A percentile compares a stretch with the other conserved stretches of the same genome.
Conservation (phyloP, 495 filamentous ascomycete species). For the Parachaetomium inaequale region DNA sequence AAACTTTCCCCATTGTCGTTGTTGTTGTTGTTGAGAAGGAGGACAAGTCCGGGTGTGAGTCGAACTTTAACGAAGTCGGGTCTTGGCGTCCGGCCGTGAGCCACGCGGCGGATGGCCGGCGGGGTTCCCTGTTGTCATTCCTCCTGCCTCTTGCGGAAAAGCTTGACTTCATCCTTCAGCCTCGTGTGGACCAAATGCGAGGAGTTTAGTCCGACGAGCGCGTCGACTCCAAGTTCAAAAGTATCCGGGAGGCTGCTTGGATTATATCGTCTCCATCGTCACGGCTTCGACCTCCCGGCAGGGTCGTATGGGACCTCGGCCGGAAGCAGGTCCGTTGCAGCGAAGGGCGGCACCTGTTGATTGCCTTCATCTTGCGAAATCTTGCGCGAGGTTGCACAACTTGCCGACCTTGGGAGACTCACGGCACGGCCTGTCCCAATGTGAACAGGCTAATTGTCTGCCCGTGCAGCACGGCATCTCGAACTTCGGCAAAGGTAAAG, state of each 20-base stretch:
- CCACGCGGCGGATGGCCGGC: background rate
- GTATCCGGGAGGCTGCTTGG: background rate
- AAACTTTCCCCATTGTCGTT: constrained; percentile 2
- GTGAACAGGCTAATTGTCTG: background rate
- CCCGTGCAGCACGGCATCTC: background rate
- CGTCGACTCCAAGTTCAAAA: background rate
- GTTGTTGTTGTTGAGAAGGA: background rate
- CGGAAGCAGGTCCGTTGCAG: background rate
- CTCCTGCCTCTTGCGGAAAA: constrained; percentile 2
- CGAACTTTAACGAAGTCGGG: background rate
- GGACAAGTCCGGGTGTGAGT: background rate
- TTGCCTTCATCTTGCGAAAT: constrained; percentile 1
- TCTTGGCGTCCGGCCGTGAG: background rate
- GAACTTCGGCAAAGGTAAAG: background rate
- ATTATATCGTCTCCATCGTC: background rate
- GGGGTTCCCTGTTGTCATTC: background rate
- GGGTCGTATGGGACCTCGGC: background rate
- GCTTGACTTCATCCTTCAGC: background rate
- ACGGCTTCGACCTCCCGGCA: background rate
- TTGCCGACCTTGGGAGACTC: background rate
- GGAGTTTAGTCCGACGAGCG: background rate
- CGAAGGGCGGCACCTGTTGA: background rate
- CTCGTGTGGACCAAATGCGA: background rate
- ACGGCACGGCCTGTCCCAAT: background rate
- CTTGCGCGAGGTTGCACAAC: background rate